phyloP scores from a whole-genome alignment of 2,329 filamentous ascomycete species.

The Chalaropsis ovoidea region DNA sequence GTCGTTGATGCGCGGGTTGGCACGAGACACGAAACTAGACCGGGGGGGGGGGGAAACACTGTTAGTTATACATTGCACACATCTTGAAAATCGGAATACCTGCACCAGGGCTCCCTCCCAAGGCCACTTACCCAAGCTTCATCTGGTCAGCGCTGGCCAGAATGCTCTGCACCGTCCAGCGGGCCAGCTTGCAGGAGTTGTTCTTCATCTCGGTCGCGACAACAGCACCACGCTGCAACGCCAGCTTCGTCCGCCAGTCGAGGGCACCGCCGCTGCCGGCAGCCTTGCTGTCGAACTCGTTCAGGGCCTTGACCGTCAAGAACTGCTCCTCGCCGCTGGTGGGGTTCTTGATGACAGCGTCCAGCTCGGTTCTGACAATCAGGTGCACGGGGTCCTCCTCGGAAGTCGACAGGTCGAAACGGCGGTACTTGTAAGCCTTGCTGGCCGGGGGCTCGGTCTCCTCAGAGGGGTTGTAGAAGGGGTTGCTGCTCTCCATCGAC shows the following conservation, averaged over 20 bases:
- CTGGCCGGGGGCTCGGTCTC: conserved; percentile 89
- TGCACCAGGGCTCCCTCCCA: background rate
- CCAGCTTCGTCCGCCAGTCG: conserved; percentile 93
- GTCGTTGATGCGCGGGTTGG: conserved; percentile 83
- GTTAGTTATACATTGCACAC: conserved; percentile 1
- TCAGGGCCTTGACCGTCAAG: conserved; percentile 87
- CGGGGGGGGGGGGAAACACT: conserved; percentile 28
- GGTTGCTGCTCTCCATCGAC: conserved; percentile 79
- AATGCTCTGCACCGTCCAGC: conserved; percentile 96
- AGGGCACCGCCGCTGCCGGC: conserved; percentile 89
- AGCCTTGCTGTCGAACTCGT: conserved; percentile 98
- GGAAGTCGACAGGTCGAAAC: conserved; percentile 90
- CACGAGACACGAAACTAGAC: conserved; percentile 79
- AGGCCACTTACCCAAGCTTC: conserved; percentile 73
- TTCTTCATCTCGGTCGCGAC: conserved; percentile 99
- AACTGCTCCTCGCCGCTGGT: conserved; percentile 85
- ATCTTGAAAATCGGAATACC: too few species aligned
- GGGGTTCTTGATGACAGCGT: conserved; percentile 91
- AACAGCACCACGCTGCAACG: conserved; percentile 88
- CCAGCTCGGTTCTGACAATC: conserved; percentile 87
- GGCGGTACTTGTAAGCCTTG: conserved; percentile 97
- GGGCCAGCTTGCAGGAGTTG: conserved; percentile 96
- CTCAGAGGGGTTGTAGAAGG: conserved; percentile 91
- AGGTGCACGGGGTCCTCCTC: conserved; percentile 90
- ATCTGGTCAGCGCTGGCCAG: conserved; percentile 94